Base-by-base conservation (phyloP, 1,284 basidiomycete species). In the Leccinum pachyderme region DNA sequence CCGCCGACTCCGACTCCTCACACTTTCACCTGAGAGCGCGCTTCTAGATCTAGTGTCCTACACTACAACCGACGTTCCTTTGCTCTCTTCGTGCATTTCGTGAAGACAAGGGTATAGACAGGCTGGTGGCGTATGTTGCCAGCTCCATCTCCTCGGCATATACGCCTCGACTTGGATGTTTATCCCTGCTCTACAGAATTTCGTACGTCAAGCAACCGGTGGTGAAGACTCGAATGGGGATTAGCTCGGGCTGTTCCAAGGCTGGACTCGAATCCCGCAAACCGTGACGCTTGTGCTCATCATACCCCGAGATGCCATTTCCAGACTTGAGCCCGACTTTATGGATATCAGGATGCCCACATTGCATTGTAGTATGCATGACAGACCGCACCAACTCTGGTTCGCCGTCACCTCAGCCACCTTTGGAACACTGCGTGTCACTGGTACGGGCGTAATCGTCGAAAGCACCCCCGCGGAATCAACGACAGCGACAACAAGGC, bases 11-110 rank as follows among this genome's bases (percentile, higher is more conserved):
- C 41, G 37, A 18, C 32, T 57, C 11, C 9, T 54, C 25, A 27
- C 35, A 18, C 29, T 35, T 4, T 47, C 50, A 0, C 48, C 39
- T 0, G 31, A 46, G 11, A 11, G 27, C 3, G n/a, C 15, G 32
- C 7, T 47, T 18, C 46, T 12, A 1, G 8, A 15, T 53, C 35
- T 3, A 18, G 53, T 1, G 0, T 59, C 9, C 4, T 65, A 2
- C 79, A 79, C 50, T 81, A 83, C 58, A 68, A 62, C 31, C 74
- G 81, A 4, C 71, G 67, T 18, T 75, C 72, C 28, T 81, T 82
- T 52, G 77, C 65, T 1, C 55, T 69, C 0, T 60, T 83, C 24
- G 69, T 82, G 15, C 64, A 65, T 12, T 56, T 73, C 13, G 64
- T 77, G 24, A 75, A 74, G 52, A 62, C 58, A 6, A 63, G 70